Evolutionary conservation across 169 alveolate species (phyloP).

Genomic region (Cryptosporidium felis): DNA sequence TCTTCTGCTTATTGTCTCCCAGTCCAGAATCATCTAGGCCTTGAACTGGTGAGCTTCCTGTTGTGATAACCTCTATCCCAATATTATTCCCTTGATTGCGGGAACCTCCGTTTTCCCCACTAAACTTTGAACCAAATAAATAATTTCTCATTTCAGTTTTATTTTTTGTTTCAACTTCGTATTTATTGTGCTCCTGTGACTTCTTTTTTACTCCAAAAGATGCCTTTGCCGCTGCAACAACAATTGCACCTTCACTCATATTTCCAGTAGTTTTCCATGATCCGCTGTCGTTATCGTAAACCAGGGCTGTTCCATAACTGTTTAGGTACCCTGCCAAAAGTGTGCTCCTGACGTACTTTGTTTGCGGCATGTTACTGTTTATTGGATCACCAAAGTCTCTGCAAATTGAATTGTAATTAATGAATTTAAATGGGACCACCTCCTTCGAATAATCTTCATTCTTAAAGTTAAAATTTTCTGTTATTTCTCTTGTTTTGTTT

Average conservation of each 20-base stretch:
- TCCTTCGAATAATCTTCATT: background rate
- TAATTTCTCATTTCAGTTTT: background rate
- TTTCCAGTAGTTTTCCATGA: constrained; percentile 84
- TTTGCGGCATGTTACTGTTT: constrained; percentile 15
- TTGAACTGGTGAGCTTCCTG: constrained; percentile 58
- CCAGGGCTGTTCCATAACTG: constrained; percentile 83
- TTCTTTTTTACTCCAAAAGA: constrained; percentile 75
- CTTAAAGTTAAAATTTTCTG: background rate
- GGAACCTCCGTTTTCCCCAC: background rate
- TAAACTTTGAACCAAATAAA: background rate
- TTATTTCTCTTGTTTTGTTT: constrained; percentile 31
- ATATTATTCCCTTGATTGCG: background rate
- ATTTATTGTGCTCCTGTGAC: background rate
- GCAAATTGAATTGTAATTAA: constrained; percentile 54
- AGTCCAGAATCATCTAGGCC: background rate
- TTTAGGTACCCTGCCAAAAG: constrained; percentile 86
- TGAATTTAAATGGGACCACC: background rate
- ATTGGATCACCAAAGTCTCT: constrained; percentile 58
- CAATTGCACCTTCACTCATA: constrained; percentile 91
- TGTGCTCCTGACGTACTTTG: constrained; percentile 77
- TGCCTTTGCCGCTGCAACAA: constrained; percentile 90
- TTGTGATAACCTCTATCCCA: constrained; percentile 2
- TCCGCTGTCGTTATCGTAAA: constrained; percentile 74
- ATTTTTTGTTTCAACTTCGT: background rate
- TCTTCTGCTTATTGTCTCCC: background rate